Base-by-base conservation (phyloP, 805 yeast species). In the Vanderwaltozyma verrucispora region DNA sequence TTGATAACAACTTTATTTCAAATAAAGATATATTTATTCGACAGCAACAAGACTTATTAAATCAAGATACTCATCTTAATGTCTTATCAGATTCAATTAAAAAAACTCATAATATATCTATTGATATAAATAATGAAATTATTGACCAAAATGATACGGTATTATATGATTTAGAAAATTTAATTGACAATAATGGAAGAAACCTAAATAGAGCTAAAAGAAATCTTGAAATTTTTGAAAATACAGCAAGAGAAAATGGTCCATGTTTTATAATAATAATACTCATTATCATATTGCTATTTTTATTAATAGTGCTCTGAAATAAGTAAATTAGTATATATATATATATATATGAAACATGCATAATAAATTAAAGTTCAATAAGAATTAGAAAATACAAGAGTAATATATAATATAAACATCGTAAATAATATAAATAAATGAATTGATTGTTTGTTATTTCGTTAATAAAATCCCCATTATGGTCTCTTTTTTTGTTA, bases 221-320 rank as follows among this genome's bases (percentile, higher is more conserved):
- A 26, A 59, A 67, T 39, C 46, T 74, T 33, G 54, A 50, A 6
- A 53, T 51, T 21, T 70, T 71, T 36, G 62, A 62, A 26, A 55
- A 55, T 14, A 63, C 61, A 21, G 60, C 73, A 13, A 63, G 61
- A 32, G 71, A 69, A 39, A 69, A 70, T 44, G 72, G 72, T 0
- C 71, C 69, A 25, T 72, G 78, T 66, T 46, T 64, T 24, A 63
- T 69, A 1, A 74, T 74, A 9, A 44, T 69, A 1, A 56, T 65
- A 3, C 50, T 74, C 38, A 47, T 65, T 2, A 30, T 72, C n/a
- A 58, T 74, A 16, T 47, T 74, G 35, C 46, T 74, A 4, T 48
- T 74, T 12, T 15, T 35, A 20, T 14, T 35, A 3, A 35, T 35
- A 6, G 33, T 35, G 5, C n/a, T 35, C 15, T 35, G 30, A 14